Percentiles rank a stretch among this genome's conserved stretches.
Evolutionary conservation across 768 basidiomycete genomes (phyloP).

Genomic region (Auricularia cornea): DNA sequence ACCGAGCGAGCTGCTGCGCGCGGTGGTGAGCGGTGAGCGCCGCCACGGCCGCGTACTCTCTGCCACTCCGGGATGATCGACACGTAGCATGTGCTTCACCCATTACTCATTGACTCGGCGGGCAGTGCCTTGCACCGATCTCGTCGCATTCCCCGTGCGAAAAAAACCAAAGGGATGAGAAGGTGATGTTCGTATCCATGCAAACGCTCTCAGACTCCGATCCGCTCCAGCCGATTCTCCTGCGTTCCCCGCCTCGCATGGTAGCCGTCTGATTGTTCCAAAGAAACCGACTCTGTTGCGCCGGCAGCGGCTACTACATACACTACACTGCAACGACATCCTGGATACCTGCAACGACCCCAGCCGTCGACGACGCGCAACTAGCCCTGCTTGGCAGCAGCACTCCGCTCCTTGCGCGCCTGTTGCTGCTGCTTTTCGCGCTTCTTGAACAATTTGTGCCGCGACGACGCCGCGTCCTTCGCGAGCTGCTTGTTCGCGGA

Average conservation of each 20-base stretch:
- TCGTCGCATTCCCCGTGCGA: no score
- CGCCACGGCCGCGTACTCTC: no score
- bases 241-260: background rate
- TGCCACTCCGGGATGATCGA: no score
- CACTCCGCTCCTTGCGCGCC: conserved; percentile 6
- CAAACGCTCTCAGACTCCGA: background rate
- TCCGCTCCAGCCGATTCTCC: background rate
- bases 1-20: no score
- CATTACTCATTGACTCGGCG: no score
- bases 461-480: conserved; percentile 12
- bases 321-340: background rate
- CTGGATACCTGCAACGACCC: background rate
- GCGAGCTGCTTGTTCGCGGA: conserved; percentile 60
- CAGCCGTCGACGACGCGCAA: background rate
- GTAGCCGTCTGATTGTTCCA: background rate
- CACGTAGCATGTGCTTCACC: no score
- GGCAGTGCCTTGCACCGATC: no score
- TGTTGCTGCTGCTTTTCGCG: conserved; percentile 15
- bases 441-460: conserved; percentile 23
- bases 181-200: background rate
- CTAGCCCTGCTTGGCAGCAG: background rate
- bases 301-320: background rate
- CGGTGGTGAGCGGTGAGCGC: no score
- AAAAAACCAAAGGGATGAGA: background rate
- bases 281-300: background rate